A percentile compares a stretch with the other conserved stretches of the same genome.
These are phyloP conservation scores for Schizochytrium sp. DNA, from an alignment of 108 stramenopile species.

Conservation along the genomic window DNA sequence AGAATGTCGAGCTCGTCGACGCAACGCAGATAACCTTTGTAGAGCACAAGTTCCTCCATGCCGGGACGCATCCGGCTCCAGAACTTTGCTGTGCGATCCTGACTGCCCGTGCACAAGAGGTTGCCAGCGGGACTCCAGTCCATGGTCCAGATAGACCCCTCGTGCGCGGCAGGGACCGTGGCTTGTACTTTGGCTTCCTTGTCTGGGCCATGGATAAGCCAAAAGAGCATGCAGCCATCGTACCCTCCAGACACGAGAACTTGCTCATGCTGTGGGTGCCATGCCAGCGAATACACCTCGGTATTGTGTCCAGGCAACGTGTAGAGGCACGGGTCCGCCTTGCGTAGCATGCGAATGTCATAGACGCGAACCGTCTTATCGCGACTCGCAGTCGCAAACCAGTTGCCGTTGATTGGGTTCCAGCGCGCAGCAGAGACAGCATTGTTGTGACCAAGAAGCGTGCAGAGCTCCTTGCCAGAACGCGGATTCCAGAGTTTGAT, in stretches of 20 bases:
- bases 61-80: constrained; percentile 84
- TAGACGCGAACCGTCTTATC: constrained; percentile 87
- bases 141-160: constrained; percentile 90
- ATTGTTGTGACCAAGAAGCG: constrained; percentile 87
- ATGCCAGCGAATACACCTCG: constrained; percentile 79
- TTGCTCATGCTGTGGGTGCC: constrained; percentile 84
- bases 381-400: constrained; percentile 76
- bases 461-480: constrained; percentile 64
- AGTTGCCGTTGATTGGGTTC: constrained; percentile 85
- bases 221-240: constrained; percentile 84
- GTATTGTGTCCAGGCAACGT: constrained; percentile 60
- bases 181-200: constrained; percentile 68
- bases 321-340: constrained; percentile 63
- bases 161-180: constrained; percentile 77
- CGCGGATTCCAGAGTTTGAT: constrained; percentile 92
- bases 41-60: not conserved
- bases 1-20: constrained; percentile 13
- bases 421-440: constrained; percentile 82
- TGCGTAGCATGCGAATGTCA: constrained; percentile 86
- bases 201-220: constrained; percentile 77
- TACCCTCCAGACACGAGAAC: constrained; percentile 86
- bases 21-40: not conserved
- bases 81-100: constrained; percentile 85
- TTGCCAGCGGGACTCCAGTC: constrained; percentile 92
- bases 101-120: constrained; percentile 72